Base-by-base conservation (phyloP, 345 rosid genomes). In the Nephelium lappaceum region DNA sequence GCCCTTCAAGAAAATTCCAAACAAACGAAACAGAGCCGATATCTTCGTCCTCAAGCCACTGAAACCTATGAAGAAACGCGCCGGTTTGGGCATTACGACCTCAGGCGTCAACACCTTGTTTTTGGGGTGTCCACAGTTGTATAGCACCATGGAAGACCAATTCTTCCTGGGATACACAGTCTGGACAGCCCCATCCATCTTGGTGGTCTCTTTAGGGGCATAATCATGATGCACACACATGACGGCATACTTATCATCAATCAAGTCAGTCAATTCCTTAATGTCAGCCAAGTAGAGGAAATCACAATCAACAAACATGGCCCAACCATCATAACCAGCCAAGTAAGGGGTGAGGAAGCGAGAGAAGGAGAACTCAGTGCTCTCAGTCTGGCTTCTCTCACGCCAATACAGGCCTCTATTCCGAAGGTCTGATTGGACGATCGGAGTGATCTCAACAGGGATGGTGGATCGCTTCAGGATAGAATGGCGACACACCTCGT, bases 171-270 rank as follows among this genome's bases (percentile, higher is more conserved):
- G 99, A 81, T 96, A 94, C 45, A 91, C 95, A 0, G 98, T 96
- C 42, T 96, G 99, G 42, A 93, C 95, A 0, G 94, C 97, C 43
- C 99, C 99, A 42, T 96, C 99, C 99, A 96, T 96, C 86, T 96
- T 96, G 0, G 94, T 93, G 75, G 95, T 88, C 83, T 94, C 98
- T 76, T 93, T 94, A 0, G 99, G 99, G 6, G 93, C 73, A 64
- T 96, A 96, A 24, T 96, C 98, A 58, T 96, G 99, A 66, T 96
- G 98, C 47, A 96, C 99, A 65, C 99, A 94, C 97, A 96, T 96
- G 24, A 94, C 71, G 0, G 98, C 99, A 76, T 88, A 94, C 36
- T 90, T 94, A n/a, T 96, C 97, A 81, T 96, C 94, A 41, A 89
- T 77, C 82, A 96, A 81, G 78, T 94, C 97, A 10, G 82, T 82